These are phyloP conservation scores for Trypanosoma theileri DNA, from an alignment of 208 protist species.

Conservation along the genomic window DNA sequence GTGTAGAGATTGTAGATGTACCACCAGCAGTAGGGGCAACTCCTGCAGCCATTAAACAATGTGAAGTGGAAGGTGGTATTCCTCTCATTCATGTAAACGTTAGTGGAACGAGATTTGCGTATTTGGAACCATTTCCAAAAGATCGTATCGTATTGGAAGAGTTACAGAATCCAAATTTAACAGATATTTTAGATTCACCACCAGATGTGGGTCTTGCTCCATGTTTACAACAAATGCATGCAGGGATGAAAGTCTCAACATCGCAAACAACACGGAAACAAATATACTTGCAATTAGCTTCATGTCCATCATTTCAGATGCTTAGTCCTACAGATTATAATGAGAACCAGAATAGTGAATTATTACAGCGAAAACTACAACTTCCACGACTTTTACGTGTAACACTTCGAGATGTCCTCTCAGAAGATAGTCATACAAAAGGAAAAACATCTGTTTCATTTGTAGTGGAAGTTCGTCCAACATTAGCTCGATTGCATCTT, in stretches of 20 bases:
- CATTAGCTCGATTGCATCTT: constrained; percentile 77
- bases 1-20: constrained; percentile 66
- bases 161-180: constrained; percentile 59
- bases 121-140: constrained; percentile 17
- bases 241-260: constrained; percentile 42
- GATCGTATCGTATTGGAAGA: constrained; percentile 65
- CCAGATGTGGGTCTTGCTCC: constrained; percentile 55
- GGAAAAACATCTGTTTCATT: constrained; percentile 31
- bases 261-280: constrained; percentile 44
- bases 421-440: constrained; percentile 57
- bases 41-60: constrained; percentile 76
- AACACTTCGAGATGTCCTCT: constrained; percentile 53
- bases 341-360: constrained; percentile 74
- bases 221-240: constrained; percentile 56
- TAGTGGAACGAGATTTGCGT: constrained; percentile 47
- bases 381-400: constrained; percentile 71
- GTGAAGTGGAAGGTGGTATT: constrained; percentile 80
- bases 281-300: constrained; percentile 60
- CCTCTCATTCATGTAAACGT: constrained; percentile 66
- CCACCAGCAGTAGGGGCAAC: constrained; percentile 39
- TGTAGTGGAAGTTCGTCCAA: constrained; percentile 71
- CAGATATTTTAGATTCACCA: background rate
- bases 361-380: constrained; percentile 54
- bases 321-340: constrained; percentile 75
- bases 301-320: constrained; percentile 80